Evolutionary conservation across 495 filamentous ascomycete species (phyloP).

Genomic region (Gamarada debralockiae): DNA sequence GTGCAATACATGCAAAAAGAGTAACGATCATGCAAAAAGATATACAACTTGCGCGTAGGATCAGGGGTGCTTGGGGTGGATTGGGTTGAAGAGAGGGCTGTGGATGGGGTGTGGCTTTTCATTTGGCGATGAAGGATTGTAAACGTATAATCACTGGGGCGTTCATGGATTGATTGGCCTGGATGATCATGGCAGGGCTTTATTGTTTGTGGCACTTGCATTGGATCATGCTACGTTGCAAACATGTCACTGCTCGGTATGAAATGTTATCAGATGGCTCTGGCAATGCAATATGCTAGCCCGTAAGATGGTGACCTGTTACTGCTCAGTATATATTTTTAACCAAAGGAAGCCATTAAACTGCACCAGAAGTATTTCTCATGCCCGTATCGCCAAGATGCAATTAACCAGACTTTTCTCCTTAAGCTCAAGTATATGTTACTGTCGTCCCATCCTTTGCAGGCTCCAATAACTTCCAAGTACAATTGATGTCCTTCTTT

Average conservation of each 20-base stretch:
- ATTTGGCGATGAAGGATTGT: not conserved
- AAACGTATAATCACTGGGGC: not conserved
- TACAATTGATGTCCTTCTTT: constrained; percentile 68
- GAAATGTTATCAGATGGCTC: no score
- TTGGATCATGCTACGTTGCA: no score
- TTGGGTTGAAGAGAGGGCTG: constrained; percentile 26
- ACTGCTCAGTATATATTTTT: no score
- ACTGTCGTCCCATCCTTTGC: constrained; percentile 80
- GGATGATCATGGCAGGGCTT: no score
- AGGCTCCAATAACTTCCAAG: constrained; percentile 84
- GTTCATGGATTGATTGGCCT: no score
- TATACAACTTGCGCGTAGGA: constrained; percentile 83
- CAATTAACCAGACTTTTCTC: constrained; percentile 2
- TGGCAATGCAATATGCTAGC: no score
- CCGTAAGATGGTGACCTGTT: no score
- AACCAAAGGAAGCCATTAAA: no score
- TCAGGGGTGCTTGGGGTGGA: constrained; percentile 61
- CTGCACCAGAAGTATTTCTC: no score
- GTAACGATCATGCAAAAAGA: constrained; percentile 99
- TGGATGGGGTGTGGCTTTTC: not conserved
- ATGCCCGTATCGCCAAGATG: constrained; percentile 7
- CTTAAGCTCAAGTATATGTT: constrained; percentile 32
- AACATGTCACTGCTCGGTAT: no score
- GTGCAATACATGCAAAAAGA: constrained; percentile 91
- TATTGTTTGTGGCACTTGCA: no score